Evolutionary conservation across 805 yeast species (phyloP).

Genomic region (Suhomyces tanzawaensis): DNA sequence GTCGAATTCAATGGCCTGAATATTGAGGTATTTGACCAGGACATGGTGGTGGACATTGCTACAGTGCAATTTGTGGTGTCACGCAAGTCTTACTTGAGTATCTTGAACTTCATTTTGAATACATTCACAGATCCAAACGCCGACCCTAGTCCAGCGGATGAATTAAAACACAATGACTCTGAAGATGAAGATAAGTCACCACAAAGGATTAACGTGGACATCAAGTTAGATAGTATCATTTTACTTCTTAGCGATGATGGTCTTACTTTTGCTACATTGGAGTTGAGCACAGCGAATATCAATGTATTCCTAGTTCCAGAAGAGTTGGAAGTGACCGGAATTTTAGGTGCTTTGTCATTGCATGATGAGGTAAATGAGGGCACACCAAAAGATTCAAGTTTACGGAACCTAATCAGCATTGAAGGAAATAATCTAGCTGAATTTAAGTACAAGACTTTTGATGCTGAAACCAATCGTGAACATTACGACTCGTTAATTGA

Average conservation of each 20-base stretch:
- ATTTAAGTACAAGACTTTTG: slow-evolving; percentile 79
- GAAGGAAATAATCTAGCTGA: slow-evolving; percentile 82
- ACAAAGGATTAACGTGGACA: slow-evolving; percentile 66
- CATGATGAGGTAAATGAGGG: slow-evolving; percentile 74
- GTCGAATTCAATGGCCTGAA: slow-evolving; percentile 51
- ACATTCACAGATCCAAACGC: slow-evolving; percentile 86
- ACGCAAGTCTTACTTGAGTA: slow-evolving; percentile 72
- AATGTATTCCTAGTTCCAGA: slow-evolving; percentile 69
- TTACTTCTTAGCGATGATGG: slow-evolving; percentile 81
- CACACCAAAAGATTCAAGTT: slow-evolving; percentile 53
- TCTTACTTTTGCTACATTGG: slow-evolving; percentile 73
- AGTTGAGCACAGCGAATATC: slow-evolving; percentile 70
- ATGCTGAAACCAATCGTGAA: slow-evolving; percentile 44
- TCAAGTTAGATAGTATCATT: slow-evolving; percentile 70
- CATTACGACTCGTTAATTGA: slow-evolving; percentile 56
- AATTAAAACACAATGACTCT: slow-evolving; percentile 63
- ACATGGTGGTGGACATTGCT: slow-evolving; percentile 67
- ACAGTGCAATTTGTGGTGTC: slow-evolving; percentile 74
- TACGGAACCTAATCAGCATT: slow-evolving; percentile 69
- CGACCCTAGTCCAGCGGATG: slow-evolving; percentile 64
- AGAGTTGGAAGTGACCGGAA: slow-evolving; percentile 67
- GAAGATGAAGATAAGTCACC: slow-evolving; percentile 59
- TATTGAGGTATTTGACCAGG: slow-evolving; percentile 76
- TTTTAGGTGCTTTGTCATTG: slow-evolving; percentile 73
- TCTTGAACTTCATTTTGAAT: slow-evolving; percentile 76